A percentile compares a stretch with the other conserved stretches of the same genome.
phyloP scores from a whole-genome alignment of 306 rosid species.

The Hippophae tibetana region DNA sequence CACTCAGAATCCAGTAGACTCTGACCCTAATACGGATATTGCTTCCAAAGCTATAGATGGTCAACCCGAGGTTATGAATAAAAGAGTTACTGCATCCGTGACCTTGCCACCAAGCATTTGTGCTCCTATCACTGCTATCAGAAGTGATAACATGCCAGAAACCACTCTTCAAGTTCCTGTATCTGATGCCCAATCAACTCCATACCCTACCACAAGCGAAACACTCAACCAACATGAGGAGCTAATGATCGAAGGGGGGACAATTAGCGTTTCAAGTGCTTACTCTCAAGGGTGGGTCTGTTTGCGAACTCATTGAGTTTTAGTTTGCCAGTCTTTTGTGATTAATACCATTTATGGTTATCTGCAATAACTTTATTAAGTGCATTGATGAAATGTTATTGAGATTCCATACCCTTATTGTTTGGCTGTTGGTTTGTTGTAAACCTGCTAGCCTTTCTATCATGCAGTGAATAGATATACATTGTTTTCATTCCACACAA shows the following conservation, averaged over 20 bases:
- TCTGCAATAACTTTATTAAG: too few species aligned
- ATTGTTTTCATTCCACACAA: too few species aligned
- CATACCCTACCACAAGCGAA: constrained; percentile 43
- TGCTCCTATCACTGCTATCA: constrained; percentile 41
- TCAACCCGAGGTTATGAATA: constrained; percentile 58
- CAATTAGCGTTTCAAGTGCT: constrained; percentile 76
- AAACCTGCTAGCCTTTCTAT: neutral
- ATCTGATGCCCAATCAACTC: constrained; percentile 61
- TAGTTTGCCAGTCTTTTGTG: neutral
- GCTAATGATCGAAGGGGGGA: constrained; percentile 78
- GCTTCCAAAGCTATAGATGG: constrained; percentile 38
- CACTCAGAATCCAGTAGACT: constrained; percentile 43
- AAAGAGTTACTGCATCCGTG: constrained; percentile 43
- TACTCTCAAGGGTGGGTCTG: constrained; percentile 89
- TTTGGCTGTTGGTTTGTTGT: too few species aligned
- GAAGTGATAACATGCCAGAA: constrained; percentile 55
- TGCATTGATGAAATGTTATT: too few species aligned
- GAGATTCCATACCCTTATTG: too few species aligned
- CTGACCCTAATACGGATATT: constrained; percentile 49
- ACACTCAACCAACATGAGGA: constrained; percentile 50
- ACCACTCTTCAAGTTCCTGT: constrained; percentile 59
- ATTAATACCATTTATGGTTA: too few species aligned
- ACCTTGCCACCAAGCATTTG: constrained; percentile 43
- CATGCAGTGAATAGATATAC: neutral
- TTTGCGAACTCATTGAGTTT: constrained; percentile 6